Conservation (phyloP, 495 filamentous ascomycete species). For the Neurospora discreta region DNA sequence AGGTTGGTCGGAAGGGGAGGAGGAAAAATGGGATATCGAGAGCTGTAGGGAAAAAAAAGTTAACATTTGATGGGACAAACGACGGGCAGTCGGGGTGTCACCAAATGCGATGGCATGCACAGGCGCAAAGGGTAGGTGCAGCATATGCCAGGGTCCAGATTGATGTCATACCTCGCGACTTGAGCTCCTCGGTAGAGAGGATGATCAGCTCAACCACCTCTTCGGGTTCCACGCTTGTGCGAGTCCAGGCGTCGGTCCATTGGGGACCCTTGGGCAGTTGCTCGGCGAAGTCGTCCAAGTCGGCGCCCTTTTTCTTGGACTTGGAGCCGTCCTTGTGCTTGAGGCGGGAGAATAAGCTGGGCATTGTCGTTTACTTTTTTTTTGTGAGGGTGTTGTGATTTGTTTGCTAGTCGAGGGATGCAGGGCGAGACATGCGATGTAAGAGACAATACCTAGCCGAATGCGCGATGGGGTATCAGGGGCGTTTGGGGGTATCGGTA, state of each 20-base stretch:
- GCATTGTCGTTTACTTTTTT: slow-evolving; percentile 30
- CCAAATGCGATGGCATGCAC: neutral
- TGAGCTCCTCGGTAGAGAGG: slow-evolving; percentile 82
- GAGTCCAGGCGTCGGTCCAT: slow-evolving; percentile 85
- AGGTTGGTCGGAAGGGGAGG: slow-evolving; percentile 87
- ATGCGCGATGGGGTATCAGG: neutral
- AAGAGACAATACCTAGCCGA: neutral
- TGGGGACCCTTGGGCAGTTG: slow-evolving; percentile 52
- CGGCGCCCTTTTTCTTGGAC: slow-evolving; percentile 46
- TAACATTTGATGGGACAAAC: slow-evolving; percentile 21
- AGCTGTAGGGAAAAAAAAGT: slow-evolving; percentile 38
- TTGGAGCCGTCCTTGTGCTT: slow-evolving; percentile 56
- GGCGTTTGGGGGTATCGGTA: neutral
- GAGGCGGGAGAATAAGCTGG: slow-evolving; percentile 63
- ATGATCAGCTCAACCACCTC: slow-evolving; percentile 81
- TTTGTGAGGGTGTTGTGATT: slow-evolving; percentile 3
- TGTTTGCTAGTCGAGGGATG: slow-evolving; percentile 4
- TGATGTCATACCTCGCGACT: slow-evolving; percentile 66
- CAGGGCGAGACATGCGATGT: slow-evolving; percentile 11
- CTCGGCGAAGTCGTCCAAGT: slow-evolving; percentile 30
- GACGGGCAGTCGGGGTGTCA: neutral
- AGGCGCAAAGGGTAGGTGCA: slow-evolving; percentile 7
- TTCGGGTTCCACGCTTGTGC: slow-evolving; percentile 75
- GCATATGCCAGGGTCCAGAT: slow-evolving; percentile 9
- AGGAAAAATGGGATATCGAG: slow-evolving; percentile 88